Evolutionary conservation across 345 rosid species (phyloP).

Genomic region (Brassica incana): DNA sequence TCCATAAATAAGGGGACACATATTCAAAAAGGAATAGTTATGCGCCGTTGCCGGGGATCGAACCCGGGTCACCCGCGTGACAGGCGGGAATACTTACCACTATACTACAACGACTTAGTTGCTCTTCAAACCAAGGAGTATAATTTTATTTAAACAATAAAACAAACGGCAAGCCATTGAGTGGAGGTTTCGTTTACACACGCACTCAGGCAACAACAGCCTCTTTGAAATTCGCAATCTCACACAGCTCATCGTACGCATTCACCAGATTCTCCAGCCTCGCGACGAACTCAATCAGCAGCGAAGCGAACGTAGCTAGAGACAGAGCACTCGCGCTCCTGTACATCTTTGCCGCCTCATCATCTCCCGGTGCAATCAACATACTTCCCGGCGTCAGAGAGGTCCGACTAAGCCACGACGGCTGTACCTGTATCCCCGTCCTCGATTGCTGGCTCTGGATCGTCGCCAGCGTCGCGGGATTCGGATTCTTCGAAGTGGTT

Average conservation of each 20-base stretch:
- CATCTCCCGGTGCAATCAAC: constrained; percentile 28
- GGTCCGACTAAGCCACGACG: constrained; percentile 53
- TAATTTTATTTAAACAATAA: not conserved
- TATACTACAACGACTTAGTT: constrained; percentile 61
- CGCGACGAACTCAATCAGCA: constrained; percentile 80
- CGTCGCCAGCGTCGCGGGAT: not conserved
- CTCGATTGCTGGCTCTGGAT: not conserved
- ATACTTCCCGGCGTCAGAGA: constrained; percentile 35
- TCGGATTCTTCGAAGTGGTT: not conserved
- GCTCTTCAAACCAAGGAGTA: accelerated
- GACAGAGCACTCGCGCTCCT: constrained; percentile 80
- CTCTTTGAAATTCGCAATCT: constrained; percentile 64
- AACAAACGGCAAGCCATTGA: not conserved
- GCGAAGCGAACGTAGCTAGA: constrained; percentile 78
- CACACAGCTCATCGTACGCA: constrained; percentile 63
- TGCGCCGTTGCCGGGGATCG: constrained; percentile 90
- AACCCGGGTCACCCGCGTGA: constrained; percentile 93
- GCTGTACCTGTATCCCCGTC: constrained; percentile 41
- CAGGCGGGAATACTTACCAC: constrained; percentile 85
- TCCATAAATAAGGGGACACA: not conserved
- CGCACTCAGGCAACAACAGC: constrained; percentile 11
- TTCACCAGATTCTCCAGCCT: constrained; percentile 69
- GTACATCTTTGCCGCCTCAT: constrained; percentile 49
- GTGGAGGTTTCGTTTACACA: not conserved
- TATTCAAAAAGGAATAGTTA: not conserved